These are phyloP conservation scores for Tulasnella calospora DNA, from an alignment of 768 basidiomycete genomes.

Conservation along the genomic window DNA sequence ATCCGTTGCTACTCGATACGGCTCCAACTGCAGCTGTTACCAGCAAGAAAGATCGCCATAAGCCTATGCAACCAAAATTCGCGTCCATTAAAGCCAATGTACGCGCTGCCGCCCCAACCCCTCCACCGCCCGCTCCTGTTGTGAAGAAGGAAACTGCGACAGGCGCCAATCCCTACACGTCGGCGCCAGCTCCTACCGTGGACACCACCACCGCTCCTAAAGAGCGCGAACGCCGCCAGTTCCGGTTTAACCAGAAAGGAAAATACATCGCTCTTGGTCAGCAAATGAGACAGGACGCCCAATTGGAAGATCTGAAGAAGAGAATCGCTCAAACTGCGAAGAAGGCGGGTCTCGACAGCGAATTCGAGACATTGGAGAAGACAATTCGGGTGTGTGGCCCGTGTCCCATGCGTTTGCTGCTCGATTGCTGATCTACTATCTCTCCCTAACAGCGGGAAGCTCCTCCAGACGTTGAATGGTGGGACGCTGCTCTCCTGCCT, in stretches of 20 bases:
- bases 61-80: constrained; percentile 99
- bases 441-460: constrained; percentile 57
- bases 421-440: neutral
- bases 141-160: constrained; percentile 37
- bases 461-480: constrained; percentile 94
- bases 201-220: constrained; percentile 48
- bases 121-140: constrained; percentile 36
- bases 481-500: constrained; percentile 85
- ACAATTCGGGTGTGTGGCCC: constrained; percentile 63
- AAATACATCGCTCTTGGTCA: constrained; percentile 56
- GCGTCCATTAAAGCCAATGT: constrained; percentile 89
- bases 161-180: constrained; percentile 72
- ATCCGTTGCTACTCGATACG: constrained; percentile 74
- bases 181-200: constrained; percentile 35
- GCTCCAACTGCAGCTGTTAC: constrained; percentile 53
- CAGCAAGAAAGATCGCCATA: constrained; percentile 87
- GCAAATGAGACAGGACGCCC: constrained; percentile 49
- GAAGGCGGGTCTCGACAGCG: constrained; percentile 92
- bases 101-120: constrained; percentile 62
- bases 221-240: constrained; percentile 61
- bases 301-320: constrained; percentile 87
- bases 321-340: constrained; percentile 87
- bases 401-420: neutral
- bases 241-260: constrained; percentile 89
- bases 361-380: constrained; percentile 85